Conservation (phyloP, 306 rosid genomes). For the Gastrolobium villosum region DNA sequence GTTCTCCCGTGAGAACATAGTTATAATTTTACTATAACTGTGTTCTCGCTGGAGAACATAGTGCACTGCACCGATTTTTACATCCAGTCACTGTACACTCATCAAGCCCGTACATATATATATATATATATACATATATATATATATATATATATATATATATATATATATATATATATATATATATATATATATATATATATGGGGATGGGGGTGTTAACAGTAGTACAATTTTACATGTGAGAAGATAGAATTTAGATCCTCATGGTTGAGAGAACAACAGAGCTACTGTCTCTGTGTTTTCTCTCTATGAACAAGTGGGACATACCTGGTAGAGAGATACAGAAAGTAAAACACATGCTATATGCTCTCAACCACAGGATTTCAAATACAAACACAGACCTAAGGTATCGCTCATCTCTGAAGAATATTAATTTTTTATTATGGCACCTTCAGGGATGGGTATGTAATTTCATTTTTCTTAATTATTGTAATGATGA, state of each 20-base stretch:
- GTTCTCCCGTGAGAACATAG: no score
- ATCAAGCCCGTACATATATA: no score
- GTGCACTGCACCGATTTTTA: no score
- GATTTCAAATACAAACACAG: neutral
- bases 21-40: no score
- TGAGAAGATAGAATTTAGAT: constrained; percentile 25
- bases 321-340: neutral
- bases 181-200: no score
- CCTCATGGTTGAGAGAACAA: constrained; percentile 22
- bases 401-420: neutral
- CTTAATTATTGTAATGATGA: neutral
- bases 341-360: neutral
- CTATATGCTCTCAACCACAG: constrained; percentile 4
- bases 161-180: no score
- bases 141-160: no score
- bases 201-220: neutral
- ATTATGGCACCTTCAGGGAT: neutral
- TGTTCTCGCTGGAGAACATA: no score
- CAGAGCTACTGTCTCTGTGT: neutral
- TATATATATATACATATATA: no score
- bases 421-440: neutral
- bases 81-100: no score
- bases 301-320: neutral
- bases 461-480: neutral
- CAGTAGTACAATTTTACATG: neutral